Percentiles rank a stretch among this genome's conserved stretches.
Evolutionary conservation across 2,329 filamentous ascomycete species (phyloP).

Genomic region (Monosporascus cannonballus): DNA sequence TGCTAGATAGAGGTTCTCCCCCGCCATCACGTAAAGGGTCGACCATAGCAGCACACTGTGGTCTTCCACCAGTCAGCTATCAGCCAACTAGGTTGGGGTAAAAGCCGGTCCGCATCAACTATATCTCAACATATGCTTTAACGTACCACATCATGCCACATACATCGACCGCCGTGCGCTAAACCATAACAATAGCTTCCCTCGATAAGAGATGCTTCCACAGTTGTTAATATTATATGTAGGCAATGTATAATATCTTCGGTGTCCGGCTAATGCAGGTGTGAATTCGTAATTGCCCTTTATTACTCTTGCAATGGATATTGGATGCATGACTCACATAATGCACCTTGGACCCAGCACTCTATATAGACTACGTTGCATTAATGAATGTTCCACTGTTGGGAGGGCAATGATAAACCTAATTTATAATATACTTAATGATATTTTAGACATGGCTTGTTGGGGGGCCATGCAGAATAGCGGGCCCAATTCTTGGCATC

Average conservation of each 20-base stretch:
- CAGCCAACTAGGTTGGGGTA: no score
- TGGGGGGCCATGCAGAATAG: background rate
- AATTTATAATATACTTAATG: background rate
- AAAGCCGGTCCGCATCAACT: no score
- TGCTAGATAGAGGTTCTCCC: no score
- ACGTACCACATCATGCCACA: no score
- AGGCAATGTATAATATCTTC: background rate
- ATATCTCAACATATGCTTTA: no score
- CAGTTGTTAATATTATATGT: background rate
- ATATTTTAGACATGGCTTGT: background rate
- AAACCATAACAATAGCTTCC: no score
- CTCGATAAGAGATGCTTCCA: background rate
- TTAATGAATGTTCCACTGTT: slow-evolving; percentile 15
- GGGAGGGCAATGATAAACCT: slow-evolving; percentile 12
- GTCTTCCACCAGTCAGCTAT: no score
- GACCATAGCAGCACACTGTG: no score
- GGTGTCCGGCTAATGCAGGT: background rate
- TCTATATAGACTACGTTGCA: background rate
- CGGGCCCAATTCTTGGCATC: background rate
- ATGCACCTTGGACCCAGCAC: background rate
- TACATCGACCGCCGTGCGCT: no score
- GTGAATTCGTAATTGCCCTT: background rate
- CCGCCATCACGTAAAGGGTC: no score
- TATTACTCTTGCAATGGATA: background rate
- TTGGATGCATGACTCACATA: background rate